Evolutionary conservation across 352 stramenopile species (phyloP).

Genomic region (Phytophthora lateralis): DNA sequence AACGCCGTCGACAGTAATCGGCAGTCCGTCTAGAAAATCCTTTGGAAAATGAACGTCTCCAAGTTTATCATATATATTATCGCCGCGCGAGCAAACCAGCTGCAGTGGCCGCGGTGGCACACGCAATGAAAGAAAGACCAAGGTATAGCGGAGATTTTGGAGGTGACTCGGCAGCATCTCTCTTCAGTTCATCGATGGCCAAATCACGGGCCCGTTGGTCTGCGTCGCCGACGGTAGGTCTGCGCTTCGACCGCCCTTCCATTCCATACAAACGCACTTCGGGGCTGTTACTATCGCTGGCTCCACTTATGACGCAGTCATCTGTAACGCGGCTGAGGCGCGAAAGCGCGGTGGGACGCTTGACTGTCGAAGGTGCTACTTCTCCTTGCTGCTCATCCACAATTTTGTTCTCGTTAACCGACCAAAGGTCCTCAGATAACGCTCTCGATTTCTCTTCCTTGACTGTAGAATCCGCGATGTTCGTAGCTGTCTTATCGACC

Average conservation of each 20-base stretch:
- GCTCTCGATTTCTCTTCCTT: slow-evolving; percentile 1
- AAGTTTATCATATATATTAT: slow-evolving; percentile 27
- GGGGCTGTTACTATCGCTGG: slow-evolving; percentile 21
- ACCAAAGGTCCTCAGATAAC: slow-evolving; percentile 1
- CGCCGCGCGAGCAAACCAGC: slow-evolving; percentile 47
- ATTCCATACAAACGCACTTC: slow-evolving; percentile 17
- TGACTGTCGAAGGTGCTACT: slow-evolving; percentile 10
- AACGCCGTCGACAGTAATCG: slow-evolving; percentile 29
- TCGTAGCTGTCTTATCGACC: slow-evolving; percentile 22
- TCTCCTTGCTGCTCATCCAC: not conserved
- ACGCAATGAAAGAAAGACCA: slow-evolving; percentile 58
- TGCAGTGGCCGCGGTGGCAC: slow-evolving; percentile 50
- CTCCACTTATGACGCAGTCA: slow-evolving; percentile 21
- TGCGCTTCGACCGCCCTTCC: slow-evolving; percentile 7
- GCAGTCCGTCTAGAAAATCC: not conserved
- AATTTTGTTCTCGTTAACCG: not conserved
- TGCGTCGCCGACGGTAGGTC: slow-evolving; percentile 11
- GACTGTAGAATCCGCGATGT: not conserved
- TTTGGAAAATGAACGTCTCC: too few relatives aligned
- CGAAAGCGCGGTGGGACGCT: slow-evolving; percentile 5
- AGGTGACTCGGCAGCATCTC: slow-evolving; percentile 12
- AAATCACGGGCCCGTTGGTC: slow-evolving; percentile 9
- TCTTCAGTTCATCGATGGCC: slow-evolving; percentile 28
- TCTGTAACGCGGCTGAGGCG: slow-evolving; percentile 23
- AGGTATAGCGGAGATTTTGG: slow-evolving; percentile 46